Evolutionary conservation across 139 green algal genomes (phyloP).

Genomic region (Tetratostichococcus sp.): DNA sequence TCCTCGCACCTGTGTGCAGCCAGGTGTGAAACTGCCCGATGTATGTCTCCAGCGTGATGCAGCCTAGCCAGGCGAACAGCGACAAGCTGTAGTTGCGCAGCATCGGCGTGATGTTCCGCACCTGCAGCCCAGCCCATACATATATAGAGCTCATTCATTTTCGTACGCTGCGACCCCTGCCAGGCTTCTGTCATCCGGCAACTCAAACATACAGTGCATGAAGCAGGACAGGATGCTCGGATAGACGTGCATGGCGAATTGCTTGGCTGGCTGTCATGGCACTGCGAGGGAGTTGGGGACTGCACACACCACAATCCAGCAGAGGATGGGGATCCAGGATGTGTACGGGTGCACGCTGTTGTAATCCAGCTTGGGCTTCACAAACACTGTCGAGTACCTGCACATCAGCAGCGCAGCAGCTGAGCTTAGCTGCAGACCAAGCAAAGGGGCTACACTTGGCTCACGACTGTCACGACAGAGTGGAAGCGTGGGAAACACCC

Average conservation of each 20-base stretch:
- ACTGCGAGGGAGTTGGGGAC: too few species aligned
- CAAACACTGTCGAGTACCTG: slow-evolving; percentile 61
- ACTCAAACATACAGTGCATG: too few species aligned
- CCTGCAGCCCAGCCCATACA: background rate
- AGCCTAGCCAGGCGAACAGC: slow-evolving; percentile 91
- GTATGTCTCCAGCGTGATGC: slow-evolving; percentile 96
- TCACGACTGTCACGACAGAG: too few species aligned
- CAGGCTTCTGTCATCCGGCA: too few species aligned
- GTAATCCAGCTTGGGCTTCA: slow-evolving; percentile 86
- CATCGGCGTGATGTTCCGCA: background rate
- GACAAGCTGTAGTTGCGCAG: slow-evolving; percentile 76
- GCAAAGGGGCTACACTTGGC: too few species aligned
- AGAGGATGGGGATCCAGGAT: slow-evolving; percentile 92
- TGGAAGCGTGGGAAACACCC: too few species aligned
- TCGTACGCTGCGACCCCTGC: too few species aligned
- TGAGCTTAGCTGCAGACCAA: too few species aligned
- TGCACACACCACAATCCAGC: slow-evolving; percentile 56
- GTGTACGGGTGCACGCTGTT: slow-evolving; percentile 96
- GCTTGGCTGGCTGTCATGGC: too few species aligned
- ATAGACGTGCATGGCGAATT: too few species aligned
- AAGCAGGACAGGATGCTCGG: too few species aligned
- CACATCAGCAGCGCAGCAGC: slow-evolving; percentile 12
- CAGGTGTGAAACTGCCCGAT: slow-evolving; percentile 94
- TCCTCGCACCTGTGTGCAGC: slow-evolving; percentile 54
- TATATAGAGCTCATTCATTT: too few species aligned